Base-by-base conservation (phyloP, 257 asterid species). In the Nicotiana benthamiana region DNA sequence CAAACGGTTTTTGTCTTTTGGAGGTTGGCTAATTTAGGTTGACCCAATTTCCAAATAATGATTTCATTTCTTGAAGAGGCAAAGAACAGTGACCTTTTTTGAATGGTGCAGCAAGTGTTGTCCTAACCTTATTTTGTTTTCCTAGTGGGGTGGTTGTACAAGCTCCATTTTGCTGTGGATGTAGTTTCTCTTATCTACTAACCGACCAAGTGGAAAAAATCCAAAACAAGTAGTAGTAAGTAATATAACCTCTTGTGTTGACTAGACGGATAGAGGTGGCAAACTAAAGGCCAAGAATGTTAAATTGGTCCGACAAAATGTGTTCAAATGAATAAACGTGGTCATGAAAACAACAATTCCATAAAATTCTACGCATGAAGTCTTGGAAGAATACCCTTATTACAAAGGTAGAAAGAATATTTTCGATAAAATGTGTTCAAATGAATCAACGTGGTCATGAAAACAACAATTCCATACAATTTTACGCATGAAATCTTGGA, bases 141-240 rank as follows among this genome's bases (percentile, higher is more conserved):
- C 27, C 78, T 72, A 72, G 78, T 72, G 78, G 78, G 40, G 78
- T 46, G 78, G 60, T 22, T 72, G 60, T 70, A 5, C 34, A 43
- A 70, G 59, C 34, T 72, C 77, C 36, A 72, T 72, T 22, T 43
- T 24, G 59, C 18, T 24, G 60, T 6, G 57, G 77, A 40, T 11
- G 6, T 20, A 40, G 6, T 20, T 20, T 54, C 43, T 68, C 77
- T 40, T 68, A 68, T 68, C 77, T 20, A 72, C 3, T 46, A 46
- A 72, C 78, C 78, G 78, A 72, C 78, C 77, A 20, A 54, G 46
- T 70, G 74, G 83, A 56, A 52, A 48, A 40, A 64, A n/a, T 75
- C 32, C 57, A 22, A 60, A 68, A 10, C 28, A 68, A 4, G 56
- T 20, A 1, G n/a, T 40, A 1, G 20, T 12, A 68, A n/a, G 56